A percentile compares a stretch with the other conserved stretches of the same genome.
Conservation (phyloP, 768 basidiomycete species). For the Udeniomyces megalosporus region DNA sequence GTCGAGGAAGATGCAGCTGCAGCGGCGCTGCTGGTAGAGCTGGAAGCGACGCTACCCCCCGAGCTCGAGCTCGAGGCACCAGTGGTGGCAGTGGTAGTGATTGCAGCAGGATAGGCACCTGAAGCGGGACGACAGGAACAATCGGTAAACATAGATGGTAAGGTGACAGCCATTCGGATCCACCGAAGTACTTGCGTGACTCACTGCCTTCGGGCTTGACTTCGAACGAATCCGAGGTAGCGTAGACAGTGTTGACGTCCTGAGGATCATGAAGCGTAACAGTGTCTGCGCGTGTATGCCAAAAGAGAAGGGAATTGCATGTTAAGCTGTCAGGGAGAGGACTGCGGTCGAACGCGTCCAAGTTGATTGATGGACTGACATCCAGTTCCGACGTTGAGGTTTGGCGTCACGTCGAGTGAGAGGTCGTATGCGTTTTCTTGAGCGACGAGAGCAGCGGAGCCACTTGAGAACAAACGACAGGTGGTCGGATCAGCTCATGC, state of each 20-base stretch:
- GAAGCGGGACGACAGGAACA: background rate
- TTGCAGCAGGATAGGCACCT: background rate
- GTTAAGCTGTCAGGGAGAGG: background rate
- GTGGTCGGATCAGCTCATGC: background rate
- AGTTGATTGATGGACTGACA: no score
- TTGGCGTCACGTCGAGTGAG: background rate
- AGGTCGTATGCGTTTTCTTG: constrained; percentile 5
- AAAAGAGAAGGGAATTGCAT: background rate
- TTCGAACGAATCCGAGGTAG: background rate
- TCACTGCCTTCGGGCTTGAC: background rate
- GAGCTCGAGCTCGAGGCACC: background rate
- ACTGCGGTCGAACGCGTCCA: background rate
- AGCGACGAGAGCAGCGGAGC: background rate
- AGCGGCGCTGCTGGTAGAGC: background rate
- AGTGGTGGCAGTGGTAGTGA: background rate
- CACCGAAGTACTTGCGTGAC: background rate
- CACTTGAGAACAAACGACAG: background rate
- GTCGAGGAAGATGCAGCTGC: background rate
- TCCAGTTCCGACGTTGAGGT: background rate
- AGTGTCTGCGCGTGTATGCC: background rate
- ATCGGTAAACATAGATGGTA: no score
- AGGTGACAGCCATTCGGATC: no score
- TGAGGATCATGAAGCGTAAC: background rate
- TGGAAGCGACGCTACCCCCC: background rate
- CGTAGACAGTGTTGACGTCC: background rate